These are phyloP conservation scores for Triangularia setosa DNA, from an alignment of 2,329 filamentous ascomycete genomes.

Conservation along the genomic window DNA sequence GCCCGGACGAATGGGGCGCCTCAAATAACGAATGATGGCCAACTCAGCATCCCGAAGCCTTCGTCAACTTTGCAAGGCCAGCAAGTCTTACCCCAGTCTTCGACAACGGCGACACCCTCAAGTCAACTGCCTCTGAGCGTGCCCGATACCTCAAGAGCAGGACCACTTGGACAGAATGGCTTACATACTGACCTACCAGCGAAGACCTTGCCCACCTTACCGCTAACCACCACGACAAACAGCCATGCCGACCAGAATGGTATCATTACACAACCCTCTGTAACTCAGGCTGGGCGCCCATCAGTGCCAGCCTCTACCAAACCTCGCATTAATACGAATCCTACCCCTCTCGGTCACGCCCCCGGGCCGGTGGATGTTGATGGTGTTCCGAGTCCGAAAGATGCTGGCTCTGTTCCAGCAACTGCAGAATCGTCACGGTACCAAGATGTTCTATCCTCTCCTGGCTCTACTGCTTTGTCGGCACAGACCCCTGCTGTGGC, in stretches of 20 bases:
- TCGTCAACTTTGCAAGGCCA: neutral
- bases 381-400: conserved; percentile 22
- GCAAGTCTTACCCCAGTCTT: neutral
- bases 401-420: conserved; percentile 29
- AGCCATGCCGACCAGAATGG: neutral
- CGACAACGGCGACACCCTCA: neutral
- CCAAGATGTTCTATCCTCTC: conserved; percentile 49
- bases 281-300: neutral
- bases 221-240: neutral
- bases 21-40: neutral
- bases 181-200: neutral
- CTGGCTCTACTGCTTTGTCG: conserved; percentile 67
- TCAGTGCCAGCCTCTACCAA: neutral
- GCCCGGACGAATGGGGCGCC: neutral
- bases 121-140: neutral
- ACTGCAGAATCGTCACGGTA: conserved; percentile 35
- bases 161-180: neutral
- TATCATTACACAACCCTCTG: neutral
- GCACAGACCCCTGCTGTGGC: conserved; percentile 67
- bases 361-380: conserved; percentile 3
- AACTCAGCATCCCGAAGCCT: neutral
- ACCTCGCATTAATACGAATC: conserved; percentile 7
- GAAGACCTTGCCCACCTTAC: neutral
- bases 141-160: neutral
- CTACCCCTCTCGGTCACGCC: neutral